Percentiles rank a stretch among this genome's conserved stretches.
These are phyloP conservation scores for Thraustochytrium striatum DNA, from an alignment of 352 stramenopile genomes.

Conservation along the genomic window DNA sequence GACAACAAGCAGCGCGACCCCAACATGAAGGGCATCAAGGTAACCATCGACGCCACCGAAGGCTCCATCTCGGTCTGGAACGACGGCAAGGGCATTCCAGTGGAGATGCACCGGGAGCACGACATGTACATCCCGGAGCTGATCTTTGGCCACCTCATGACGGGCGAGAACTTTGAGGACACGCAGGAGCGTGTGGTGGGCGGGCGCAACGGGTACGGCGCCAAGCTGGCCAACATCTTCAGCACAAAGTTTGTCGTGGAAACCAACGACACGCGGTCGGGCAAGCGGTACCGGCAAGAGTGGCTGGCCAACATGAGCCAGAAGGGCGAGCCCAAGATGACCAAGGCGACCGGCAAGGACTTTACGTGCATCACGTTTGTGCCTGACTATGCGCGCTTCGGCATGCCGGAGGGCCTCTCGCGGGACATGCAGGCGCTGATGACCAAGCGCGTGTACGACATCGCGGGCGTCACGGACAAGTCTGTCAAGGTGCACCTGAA, in stretches of 20 bases:
- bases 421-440: conserved; percentile 90
- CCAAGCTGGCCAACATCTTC: conserved; percentile 99
- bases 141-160: conserved; percentile 95
- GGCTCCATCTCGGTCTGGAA: conserved; percentile 94
- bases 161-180: conserved; percentile 96
- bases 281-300: conserved; percentile 80
- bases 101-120: conserved; percentile 92
- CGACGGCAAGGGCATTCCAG: conserved; percentile 93
- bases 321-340: conserved; percentile 76
- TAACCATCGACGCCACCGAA: conserved; percentile 82
- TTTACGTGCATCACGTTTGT: conserved; percentile 95
- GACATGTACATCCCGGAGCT: conserved; percentile 95
- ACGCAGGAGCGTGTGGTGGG: conserved; percentile 88
- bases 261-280: conserved; percentile 84
- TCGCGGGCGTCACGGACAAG: conserved; percentile 88
- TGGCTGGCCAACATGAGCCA: conserved; percentile 88
- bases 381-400: conserved; percentile 87
- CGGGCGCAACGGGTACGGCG: conserved; percentile 93
- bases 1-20: conserved; percentile 99
- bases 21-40: conserved; percentile 85
- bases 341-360: conserved; percentile 63
- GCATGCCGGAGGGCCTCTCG: conserved; percentile 75
- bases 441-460: conserved; percentile 92
- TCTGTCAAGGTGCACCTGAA: conserved; percentile 86
- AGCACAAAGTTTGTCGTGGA: conserved; percentile 97